Base-by-base conservation (phyloP, 176 grass and related monocot species). In the Aegilops bicornis region DNA sequence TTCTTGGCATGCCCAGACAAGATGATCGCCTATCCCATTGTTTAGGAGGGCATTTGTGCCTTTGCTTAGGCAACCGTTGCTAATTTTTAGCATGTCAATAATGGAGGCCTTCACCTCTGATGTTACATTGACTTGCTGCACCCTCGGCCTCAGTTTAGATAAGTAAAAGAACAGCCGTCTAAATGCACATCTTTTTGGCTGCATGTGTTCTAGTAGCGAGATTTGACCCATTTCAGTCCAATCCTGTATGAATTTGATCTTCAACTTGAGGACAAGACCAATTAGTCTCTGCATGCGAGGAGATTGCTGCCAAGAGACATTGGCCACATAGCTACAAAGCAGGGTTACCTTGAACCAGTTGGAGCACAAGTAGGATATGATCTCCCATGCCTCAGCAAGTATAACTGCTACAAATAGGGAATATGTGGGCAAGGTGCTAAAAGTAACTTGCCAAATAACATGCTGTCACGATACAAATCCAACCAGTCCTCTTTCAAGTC, bases 351-450 rank as follows among this genome's bases (percentile, higher is more conserved):
- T 71, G 12, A 39, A 3, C 67, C 67, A 72, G 4, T 40, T 72
- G 22, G 66, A 83, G 67, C 81, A 83, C 8, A 83, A 11, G 48
- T 83, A 83, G 4, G 66, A 16, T 3, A 83, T 5, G 0, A 83
- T 37, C 32, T 73, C 32, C 81, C 32, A 83, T 29, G 67, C 32
- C 67, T 40, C 67, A 0, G 14, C 48, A 2, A 60, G 0, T 10
- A 82, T 11, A 5, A 37, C 32, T 3, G 9, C 81, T 13, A 20
- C 48, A 8, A 83, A 2, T 3, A 72, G 81, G 0, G 0, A 12
- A 1, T 20, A 29, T 22, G n/a, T 40, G 4, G 67, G 81, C 9
- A 73, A 1, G 0, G n/a, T 0, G 48, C 40, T 73, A 61, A 73
- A 4, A 73, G 2, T 2, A 83, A 6, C 14, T 60, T 72, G 60